Evolutionary conservation across 75 land plant genomes (phyloP).

Genomic region (Pinus albicaulis): DNA sequence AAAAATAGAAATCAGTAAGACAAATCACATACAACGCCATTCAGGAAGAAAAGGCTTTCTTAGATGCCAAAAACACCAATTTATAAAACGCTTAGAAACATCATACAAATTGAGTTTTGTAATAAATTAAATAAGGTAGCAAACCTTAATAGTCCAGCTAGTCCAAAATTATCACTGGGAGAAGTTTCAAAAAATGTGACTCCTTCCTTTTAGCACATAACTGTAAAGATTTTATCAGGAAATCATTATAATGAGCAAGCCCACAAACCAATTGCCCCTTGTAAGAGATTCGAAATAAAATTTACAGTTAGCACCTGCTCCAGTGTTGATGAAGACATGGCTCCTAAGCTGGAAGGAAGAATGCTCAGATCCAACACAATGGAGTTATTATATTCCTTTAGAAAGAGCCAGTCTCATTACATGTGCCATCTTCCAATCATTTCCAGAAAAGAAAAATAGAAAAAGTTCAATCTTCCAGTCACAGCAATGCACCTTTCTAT

Average conservation of each 20-base stretch:
- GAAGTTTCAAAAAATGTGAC: constrained; percentile 1
- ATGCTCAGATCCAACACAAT: constrained; percentile 5
- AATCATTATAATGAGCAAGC: neutral
- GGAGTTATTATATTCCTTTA: neutral
- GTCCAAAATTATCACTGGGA: neutral
- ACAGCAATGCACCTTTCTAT: too few relatives aligned
- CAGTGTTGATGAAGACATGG: neutral
- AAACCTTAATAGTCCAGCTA: constrained; percentile 2
- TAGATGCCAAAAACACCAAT: neutral
- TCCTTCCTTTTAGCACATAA: neutral
- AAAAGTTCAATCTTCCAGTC: too few relatives aligned
- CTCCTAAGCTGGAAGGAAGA: neutral
- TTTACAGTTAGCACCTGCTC: constrained; percentile 3
- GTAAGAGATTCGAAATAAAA: neutral
- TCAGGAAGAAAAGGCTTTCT: neutral
- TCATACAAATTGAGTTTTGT: neutral
- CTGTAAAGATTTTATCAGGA: neutral
- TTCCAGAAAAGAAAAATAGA: too few relatives aligned
- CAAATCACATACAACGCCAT: neutral
- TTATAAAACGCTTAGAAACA: neutral
- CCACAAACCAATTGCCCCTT: constrained; percentile 3
- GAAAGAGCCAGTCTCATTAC: constrained; percentile 8
- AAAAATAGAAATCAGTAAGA: neutral
- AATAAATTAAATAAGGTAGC: neutral
- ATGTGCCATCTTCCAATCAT: too few relatives aligned